A percentile compares a stretch with the other conserved stretches of the same genome.
These are phyloP conservation scores for Rosa hybrid DNA, from an alignment of 331 rosid species.

Conservation along the genomic window DNA sequence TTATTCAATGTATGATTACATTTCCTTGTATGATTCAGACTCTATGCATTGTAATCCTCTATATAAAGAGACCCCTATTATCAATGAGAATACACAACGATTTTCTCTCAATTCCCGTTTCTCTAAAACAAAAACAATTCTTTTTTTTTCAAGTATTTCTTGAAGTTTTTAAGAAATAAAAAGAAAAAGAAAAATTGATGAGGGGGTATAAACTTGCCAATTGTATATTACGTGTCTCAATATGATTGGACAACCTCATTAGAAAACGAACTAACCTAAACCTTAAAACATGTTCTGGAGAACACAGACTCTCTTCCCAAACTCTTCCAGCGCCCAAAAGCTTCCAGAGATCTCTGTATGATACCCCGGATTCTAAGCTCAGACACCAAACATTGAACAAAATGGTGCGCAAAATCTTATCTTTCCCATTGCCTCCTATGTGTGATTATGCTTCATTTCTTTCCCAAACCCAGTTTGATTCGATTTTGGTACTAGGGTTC, in stretches of 20 bases:
- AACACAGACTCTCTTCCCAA: background rate
- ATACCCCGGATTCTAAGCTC: slow-evolving; percentile 7
- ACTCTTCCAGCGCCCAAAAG: background rate
- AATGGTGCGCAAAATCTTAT: slow-evolving; percentile 26
- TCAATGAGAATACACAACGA: no score
- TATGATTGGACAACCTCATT: background rate
- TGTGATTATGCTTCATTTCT: background rate
- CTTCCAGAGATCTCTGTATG: slow-evolving; percentile 27
- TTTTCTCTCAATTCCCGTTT: no score
- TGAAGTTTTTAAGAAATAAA: background rate
- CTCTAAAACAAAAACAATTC: no score
- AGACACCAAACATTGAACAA: background rate
- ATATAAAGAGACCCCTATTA: no score
- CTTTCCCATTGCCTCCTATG: background rate
- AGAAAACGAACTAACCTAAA: background rate
- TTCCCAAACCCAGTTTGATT: background rate
- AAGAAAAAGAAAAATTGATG: background rate
- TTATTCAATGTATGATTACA: no score
- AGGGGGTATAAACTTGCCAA: background rate
- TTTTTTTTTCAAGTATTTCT: background rate
- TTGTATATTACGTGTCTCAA: background rate
- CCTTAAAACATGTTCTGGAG: background rate
- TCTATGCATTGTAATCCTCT: no score
- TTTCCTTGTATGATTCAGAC: no score
- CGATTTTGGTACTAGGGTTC: background rate